phyloP scores from a whole-genome alignment of 176 grass and related monocot species.

The Oryza nivara region DNA sequence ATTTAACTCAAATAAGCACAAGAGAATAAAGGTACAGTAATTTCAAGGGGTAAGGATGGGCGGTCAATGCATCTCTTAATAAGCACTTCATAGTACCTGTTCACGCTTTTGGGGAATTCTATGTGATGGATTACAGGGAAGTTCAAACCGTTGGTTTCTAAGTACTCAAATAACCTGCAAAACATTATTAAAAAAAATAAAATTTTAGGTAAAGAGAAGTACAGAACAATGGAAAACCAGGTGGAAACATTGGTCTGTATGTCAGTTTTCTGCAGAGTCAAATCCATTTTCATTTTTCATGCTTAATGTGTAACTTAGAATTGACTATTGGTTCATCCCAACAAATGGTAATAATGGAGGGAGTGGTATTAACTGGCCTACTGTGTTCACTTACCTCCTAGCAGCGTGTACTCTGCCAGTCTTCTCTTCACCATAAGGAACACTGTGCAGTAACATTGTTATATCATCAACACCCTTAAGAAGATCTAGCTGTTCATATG shows the following conservation, averaged over 20 bases:
- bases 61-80: neutral
- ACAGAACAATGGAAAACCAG: neutral
- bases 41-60: neutral
- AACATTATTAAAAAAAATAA: conserved; percentile 26
- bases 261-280: conserved; percentile 4
- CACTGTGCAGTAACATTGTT: conserved; percentile 81
- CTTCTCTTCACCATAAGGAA: conserved; percentile 77
- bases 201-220: conserved; percentile 21
- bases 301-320: conserved; percentile 15
- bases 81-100: conserved; percentile 47
- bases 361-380: neutral
- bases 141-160: conserved; percentile 74
- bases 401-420: conserved; percentile 82
- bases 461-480: conserved; percentile 78
- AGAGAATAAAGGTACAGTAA: neutral
- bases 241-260: neutral
- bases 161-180: conserved; percentile 89
- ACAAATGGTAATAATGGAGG: neutral
- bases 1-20: conserved; percentile 41
- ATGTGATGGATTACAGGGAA: conserved; percentile 93
- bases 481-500: conserved; percentile 66
- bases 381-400: conserved; percentile 65
- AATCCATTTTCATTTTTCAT: neutral
- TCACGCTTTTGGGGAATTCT: conserved; percentile 65
- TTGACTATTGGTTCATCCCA: neutral